Evolutionary conservation across 139 green algal genomes (phyloP), one percentile per base, ranked within the genome.

Genomic region (Coccomyxa sp.): DNA sequence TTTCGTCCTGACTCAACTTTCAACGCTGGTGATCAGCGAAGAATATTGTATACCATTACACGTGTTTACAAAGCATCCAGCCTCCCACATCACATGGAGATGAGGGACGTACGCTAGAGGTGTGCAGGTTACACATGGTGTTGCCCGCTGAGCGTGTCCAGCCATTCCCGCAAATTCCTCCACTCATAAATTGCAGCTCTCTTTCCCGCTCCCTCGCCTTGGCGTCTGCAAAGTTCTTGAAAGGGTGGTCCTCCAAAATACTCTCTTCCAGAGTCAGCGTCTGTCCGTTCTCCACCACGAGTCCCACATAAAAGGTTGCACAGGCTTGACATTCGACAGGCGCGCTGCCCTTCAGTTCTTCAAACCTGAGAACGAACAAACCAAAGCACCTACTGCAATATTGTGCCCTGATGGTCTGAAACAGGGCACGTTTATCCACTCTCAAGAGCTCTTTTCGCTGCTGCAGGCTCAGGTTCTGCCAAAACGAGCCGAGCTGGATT

Each of bases 371-470:
- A 7, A 67, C 78, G 68, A 88, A 88, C 13, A 88, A 79, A 0
- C 85, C 85, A 68, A 79, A 84, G 66, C 85, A 88, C n/a, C 81
- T 57, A 16, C 59, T 81, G 67, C 84, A 88, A 59, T 85, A 88
- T n/a, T 79, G 76, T 18, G 31, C 68, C 23, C 84, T 76, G 15
- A 88, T 88, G 23, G 51, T 45, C 57, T 83, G 58, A 45, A 88
- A 88, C 10, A 87, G 59, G 18, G 67, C 79, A 28, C 79, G 67
- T 45, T 81, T 81, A 11, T 79, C 58, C 12, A 87, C 81, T 27
- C 51, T 59, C 10, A 84, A 23, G 32, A 82, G 74, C 21, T n/a
- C 51, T 14, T 60, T 74, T 58, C 76, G 74, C 21, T 71, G 58
- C 12, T 77, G 74, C 23, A 85, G 17, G 38, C 58, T 58, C n/a